Evolutionary conservation across 805 yeast species (phyloP).

Genomic region (Cephaloascus albidus): DNA sequence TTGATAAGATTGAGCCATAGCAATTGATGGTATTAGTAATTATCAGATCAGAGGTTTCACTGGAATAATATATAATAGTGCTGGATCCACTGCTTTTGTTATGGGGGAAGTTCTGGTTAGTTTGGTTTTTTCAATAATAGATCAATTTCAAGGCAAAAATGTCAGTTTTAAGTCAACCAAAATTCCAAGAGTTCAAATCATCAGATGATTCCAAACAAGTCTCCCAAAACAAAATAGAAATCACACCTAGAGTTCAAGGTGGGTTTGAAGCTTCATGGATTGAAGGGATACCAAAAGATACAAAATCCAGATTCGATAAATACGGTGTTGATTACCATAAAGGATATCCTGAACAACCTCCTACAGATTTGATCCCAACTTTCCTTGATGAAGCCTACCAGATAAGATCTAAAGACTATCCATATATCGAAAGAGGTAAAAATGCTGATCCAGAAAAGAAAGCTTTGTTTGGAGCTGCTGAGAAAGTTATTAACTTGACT

Average conservation of each 20-base stretch:
- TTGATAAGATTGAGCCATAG: not conserved
- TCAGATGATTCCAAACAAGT: too few species aligned
- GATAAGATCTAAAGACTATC: constrained; percentile 22
- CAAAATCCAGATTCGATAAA: constrained; percentile 18
- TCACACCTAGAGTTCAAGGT: too few species aligned
- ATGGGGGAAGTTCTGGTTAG: too few species aligned
- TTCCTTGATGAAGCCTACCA: constrained; percentile 29
- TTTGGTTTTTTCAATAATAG: too few species aligned
- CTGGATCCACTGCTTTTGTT: too few species aligned
- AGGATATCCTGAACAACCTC: constrained; percentile 31
- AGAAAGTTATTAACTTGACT: constrained; percentile 30
- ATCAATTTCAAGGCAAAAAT: too few species aligned
- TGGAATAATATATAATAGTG: too few species aligned
- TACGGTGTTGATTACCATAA: constrained; percentile 24
- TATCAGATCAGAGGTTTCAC: too few species aligned
- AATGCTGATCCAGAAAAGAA: constrained; percentile 28
- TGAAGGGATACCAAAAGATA: constrained; percentile 11
- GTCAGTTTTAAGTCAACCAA: too few species aligned
- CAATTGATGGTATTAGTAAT: too few species aligned
- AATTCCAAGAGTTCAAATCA: too few species aligned
- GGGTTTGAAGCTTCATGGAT: constrained; percentile 2
- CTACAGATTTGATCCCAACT: constrained; percentile 19
- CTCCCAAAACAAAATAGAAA: too few species aligned
- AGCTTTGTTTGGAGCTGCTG: constrained; percentile 29
- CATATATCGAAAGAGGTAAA: constrained; percentile 23